Evolutionary conservation across 371 early-diverging fungal species (phyloP), one percentile per base, ranked within the genome.

Genomic region (Funneliformis caledonium): DNA sequence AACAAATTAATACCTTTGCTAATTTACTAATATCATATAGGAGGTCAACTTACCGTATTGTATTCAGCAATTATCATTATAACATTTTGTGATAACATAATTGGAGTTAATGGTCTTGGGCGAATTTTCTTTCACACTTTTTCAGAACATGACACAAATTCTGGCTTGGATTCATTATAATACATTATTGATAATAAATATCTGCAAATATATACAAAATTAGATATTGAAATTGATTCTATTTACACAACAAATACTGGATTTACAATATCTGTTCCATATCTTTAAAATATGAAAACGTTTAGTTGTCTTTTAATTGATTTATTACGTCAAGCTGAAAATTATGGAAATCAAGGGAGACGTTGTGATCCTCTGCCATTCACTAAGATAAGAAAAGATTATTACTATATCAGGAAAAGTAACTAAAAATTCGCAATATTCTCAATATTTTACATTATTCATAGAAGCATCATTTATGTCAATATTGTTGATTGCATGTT

Each of bases 371-470:
- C 19, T 62, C 22, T 62, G 22, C 31, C 31, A 62, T 22, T 0
- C 62, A 62, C 62, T 62, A 31, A 62, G n/a, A 16, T 1, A 62
- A 62, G 62, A 62, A 31, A 62, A 22, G 62, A 26, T 22, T 62
- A 26, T 9, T n/a, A 62, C 4, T 62, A 69, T 69, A 69, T 33
- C 45, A 6, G 70, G 70, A 47, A 69, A 69, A 31, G 37, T 1
- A 26, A n/a, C 70, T 31, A 37, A 19, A 69, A 69, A 69, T 19
- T 33, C 1, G 19, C 9, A 31, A 60, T 59, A 56, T 56, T 59
- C 75, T 75, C 75, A 1, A 75, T 75, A 22, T 19, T 75, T 75
- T n/a, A 75, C 43, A 16, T 75, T 61, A 60, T 75, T 75, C 45
- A 19, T 60, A 75, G 75, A 75, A 19, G 42, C 60, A 75, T 75